Conservation (phyloP, 1,139 yeast species). For the Debaryomyces robertsiae region DNA sequence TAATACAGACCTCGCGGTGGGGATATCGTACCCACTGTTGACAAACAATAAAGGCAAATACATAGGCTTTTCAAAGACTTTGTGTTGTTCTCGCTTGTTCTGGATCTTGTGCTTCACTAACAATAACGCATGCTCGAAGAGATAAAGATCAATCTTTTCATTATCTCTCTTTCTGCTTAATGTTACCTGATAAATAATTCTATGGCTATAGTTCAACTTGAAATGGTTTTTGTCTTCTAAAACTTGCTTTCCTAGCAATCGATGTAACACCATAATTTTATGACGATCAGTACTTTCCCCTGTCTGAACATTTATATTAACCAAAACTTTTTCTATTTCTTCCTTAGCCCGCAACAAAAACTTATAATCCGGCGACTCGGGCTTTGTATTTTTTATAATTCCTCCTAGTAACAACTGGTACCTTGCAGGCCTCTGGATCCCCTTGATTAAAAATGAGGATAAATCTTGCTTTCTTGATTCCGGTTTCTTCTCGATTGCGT, state of each 20-base stretch:
- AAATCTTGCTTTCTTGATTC: constrained; percentile 90
- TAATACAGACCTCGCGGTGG: constrained; percentile 55
- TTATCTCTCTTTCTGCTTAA: constrained; percentile 68
- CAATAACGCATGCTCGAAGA: constrained; percentile 85
- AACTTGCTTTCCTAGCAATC: constrained; percentile 78
- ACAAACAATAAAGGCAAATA: constrained; percentile 82
- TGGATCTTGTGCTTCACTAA: constrained; percentile 86
- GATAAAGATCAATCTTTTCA: constrained; percentile 79
- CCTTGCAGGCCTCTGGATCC: constrained; percentile 94
- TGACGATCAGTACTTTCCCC: constrained; percentile 95
- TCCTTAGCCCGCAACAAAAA: constrained; percentile 74
- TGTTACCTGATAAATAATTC: constrained; percentile 80
- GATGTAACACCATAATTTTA: constrained; percentile 83
- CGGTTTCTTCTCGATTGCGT: constrained; percentile 85
- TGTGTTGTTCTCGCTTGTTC: constrained; percentile 87
- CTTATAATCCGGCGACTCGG: constrained; percentile 73
- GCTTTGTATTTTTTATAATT: constrained; percentile 77
- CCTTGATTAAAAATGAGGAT: constrained; percentile 90
- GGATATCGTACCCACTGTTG: constrained; percentile 77
- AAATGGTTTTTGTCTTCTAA: constrained; percentile 59
- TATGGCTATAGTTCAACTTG: constrained; percentile 77
- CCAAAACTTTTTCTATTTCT: constrained; percentile 73
- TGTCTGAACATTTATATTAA: constrained; percentile 82
- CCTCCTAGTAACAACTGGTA: constrained; percentile 86
- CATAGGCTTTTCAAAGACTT: constrained; percentile 90